Evolutionary conservation across 768 basidiomycete species (phyloP).

Genomic region (Leucocoprinus birnbaumii): DNA sequence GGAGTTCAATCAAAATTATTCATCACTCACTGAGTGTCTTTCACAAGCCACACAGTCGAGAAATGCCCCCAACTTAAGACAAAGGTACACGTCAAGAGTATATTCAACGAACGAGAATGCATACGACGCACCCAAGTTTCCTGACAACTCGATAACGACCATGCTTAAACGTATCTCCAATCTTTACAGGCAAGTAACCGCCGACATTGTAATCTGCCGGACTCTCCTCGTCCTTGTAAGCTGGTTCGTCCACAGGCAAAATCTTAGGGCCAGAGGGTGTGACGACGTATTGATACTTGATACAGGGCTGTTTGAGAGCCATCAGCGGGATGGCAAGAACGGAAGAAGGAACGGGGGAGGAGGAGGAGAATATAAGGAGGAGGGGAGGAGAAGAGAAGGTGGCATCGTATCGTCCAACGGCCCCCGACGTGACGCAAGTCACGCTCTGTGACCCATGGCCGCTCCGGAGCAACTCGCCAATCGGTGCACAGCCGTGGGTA

Average conservation of each 20-base stretch:
- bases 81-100: slow-evolving; percentile 13
- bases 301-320: slow-evolving; percentile 65
- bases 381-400: slow-evolving; percentile 16
- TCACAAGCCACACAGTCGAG: slow-evolving; percentile 91
- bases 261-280: slow-evolving; percentile 67
- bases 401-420: slow-evolving; percentile 1
- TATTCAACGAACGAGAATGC: slow-evolving; percentile 17
- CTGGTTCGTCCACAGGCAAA: slow-evolving; percentile 62
- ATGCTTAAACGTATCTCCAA: slow-evolving; percentile 81
- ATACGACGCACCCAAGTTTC: slow-evolving; percentile 73
- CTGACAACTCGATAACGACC: slow-evolving; percentile 83
- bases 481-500: slow-evolving; percentile 9
- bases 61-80: slow-evolving; percentile 86
- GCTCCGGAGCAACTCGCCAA: slow-evolving; percentile 7
- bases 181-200: slow-evolving; percentile 77
- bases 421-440: slow-evolving; percentile 16
- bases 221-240: slow-evolving; percentile 75
- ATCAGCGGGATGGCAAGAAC: slow-evolving; percentile 36
- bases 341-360: slow-evolving; percentile 10
- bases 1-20: slow-evolving; percentile 3
- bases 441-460: slow-evolving; percentile 9
- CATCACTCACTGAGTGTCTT: slow-evolving; percentile 64
- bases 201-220: slow-evolving; percentile 83
- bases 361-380: slow-evolving; percentile 11
- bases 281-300: slow-evolving; percentile 75